Conservation (phyloP, 2,329 filamentous ascomycete genomes). For the Trichoderma harzianum region DNA sequence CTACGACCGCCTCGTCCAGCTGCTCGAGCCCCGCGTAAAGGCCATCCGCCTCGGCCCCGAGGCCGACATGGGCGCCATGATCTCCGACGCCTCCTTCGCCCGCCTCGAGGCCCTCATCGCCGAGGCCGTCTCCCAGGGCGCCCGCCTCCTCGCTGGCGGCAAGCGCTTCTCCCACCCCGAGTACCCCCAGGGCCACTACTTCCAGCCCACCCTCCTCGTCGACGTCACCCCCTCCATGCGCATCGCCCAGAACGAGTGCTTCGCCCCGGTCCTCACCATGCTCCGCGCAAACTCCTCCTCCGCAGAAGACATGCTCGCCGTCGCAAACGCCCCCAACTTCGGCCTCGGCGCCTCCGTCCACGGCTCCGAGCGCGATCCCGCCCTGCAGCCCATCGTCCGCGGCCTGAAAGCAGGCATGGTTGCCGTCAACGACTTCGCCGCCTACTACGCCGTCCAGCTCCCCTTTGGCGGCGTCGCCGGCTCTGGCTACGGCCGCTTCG, state of each 20-base stretch:
- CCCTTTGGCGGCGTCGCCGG: conserved; percentile 91
- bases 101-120: conserved; percentile 72
- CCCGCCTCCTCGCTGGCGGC: conserved; percentile 78
- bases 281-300: conserved; percentile 68
- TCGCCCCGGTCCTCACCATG: conserved; percentile 84
- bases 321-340: conserved; percentile 82
- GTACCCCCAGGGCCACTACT: conserved; percentile 82
- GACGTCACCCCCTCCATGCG: conserved; percentile 83
- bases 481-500: conserved; percentile 90
- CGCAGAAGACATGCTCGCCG: conserved; percentile 60
- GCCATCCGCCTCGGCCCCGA: conserved; percentile 72
- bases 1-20: conserved; percentile 68
- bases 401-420: conserved; percentile 84
- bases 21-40: conserved; percentile 70
- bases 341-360: conserved; percentile 89
- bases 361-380: conserved; percentile 59
- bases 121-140: conserved; percentile 75
- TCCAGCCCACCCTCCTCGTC: conserved; percentile 83
- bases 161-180: conserved; percentile 67
- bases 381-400: conserved; percentile 61
- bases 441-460: conserved; percentile 88
- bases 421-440: conserved; percentile 91
- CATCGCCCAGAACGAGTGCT: conserved; percentile 88
- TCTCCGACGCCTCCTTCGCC: conserved; percentile 73
- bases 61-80: conserved; percentile 84